These are phyloP conservation scores for Xylariaceae sp. DNA, from an alignment of 2,329 filamentous ascomycete genomes.

Conservation along the genomic window DNA sequence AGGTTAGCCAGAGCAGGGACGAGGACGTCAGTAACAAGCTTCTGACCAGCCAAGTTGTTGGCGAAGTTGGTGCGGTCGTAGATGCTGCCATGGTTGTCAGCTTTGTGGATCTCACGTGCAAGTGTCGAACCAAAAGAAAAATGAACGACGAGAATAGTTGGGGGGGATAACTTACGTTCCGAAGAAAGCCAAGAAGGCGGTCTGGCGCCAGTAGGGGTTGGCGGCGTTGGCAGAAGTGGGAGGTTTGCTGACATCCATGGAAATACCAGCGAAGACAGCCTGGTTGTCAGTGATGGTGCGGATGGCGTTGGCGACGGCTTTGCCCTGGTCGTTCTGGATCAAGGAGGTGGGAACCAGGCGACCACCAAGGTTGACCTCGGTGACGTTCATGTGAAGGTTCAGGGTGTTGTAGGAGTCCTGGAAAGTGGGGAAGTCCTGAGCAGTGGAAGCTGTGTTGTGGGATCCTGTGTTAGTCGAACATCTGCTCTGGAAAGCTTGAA, in stretches of 20 bases:
- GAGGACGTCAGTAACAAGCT: constrained; percentile 12
- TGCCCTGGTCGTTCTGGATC: not conserved
- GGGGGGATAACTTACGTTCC: constrained; percentile 15
- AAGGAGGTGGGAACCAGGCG: constrained; percentile 16
- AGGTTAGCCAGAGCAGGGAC: not conserved
- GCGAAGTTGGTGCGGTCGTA: constrained; percentile 1
- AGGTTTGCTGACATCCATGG: constrained; percentile 25
- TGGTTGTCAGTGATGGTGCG: constrained; percentile 27
- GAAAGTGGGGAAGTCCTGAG: constrained; percentile 9
- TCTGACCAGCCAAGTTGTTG: constrained; percentile 21
- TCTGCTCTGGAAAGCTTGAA: not conserved
- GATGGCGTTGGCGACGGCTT: constrained; percentile 29
- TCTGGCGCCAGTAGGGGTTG: constrained; percentile 31
- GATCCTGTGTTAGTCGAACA: not conserved
- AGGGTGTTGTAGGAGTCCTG: constrained; percentile 11
- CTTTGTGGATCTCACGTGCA: not conserved
- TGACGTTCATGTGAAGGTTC: constrained; percentile 14
- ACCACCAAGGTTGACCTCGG: constrained; percentile 14
- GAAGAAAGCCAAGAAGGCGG: constrained; percentile 28
- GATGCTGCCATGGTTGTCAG: constrained; percentile 6
- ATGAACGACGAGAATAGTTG: not conserved
- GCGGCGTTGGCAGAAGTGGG: constrained; percentile 28
- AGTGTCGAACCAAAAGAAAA: too few relatives aligned
- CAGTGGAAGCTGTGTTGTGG: not conserved
- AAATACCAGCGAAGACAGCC: constrained; percentile 27